These are phyloP conservation scores for Yamadazyma takamatsuzukensis DNA, from an alignment of 805 yeast genomes.

Conservation along the genomic window DNA sequence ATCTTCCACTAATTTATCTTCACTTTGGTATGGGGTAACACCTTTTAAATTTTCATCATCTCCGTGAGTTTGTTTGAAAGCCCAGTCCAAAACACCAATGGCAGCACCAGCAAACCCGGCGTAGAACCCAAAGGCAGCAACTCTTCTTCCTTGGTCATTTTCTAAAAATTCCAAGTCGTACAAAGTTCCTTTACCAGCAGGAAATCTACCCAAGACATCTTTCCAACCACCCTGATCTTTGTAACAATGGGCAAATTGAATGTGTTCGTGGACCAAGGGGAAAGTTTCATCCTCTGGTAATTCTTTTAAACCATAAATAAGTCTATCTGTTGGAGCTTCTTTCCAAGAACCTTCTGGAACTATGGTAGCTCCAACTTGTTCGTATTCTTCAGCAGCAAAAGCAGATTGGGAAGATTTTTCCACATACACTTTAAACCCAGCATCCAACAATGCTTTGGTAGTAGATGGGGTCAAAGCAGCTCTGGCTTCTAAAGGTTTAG, in stretches of 20 bases:
- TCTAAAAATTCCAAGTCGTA: conserved; percentile 94
- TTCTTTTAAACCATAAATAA: conserved; percentile 92
- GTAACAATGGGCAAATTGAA: conserved; percentile 98
- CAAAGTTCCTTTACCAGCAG: conserved; percentile 83
- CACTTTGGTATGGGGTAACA: conserved; percentile 74
- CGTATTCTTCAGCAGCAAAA: conserved; percentile 74
- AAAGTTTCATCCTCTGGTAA: conserved; percentile 84
- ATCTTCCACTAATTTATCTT: conserved; percentile 66
- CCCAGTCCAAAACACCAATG: conserved; percentile 90
- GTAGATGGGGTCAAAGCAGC: conserved; percentile 95
- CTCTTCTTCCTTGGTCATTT: conserved; percentile 95
- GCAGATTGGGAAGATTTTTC: conserved; percentile 86
- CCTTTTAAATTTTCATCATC: conserved; percentile 72
- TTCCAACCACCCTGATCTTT: conserved; percentile 98
- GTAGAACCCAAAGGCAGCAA: conserved; percentile 98
- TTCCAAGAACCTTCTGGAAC: conserved; percentile 96
- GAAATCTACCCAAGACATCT: conserved; percentile 83
- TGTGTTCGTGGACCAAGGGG: conserved; percentile 94
- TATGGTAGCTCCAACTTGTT: conserved; percentile 73
- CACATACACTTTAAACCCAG: conserved; percentile 85
- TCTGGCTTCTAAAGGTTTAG: conserved; percentile 95
- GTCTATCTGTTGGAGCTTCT: conserved; percentile 82
- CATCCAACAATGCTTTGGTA: conserved; percentile 74
- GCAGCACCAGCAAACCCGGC: conserved; percentile 99
- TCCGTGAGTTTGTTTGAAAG: conserved; percentile 74